Evolutionary conservation across 139 green algal species (phyloP), one percentile per base, ranked within the genome.

Genomic region (Chlamydomonas sp.): DNA sequence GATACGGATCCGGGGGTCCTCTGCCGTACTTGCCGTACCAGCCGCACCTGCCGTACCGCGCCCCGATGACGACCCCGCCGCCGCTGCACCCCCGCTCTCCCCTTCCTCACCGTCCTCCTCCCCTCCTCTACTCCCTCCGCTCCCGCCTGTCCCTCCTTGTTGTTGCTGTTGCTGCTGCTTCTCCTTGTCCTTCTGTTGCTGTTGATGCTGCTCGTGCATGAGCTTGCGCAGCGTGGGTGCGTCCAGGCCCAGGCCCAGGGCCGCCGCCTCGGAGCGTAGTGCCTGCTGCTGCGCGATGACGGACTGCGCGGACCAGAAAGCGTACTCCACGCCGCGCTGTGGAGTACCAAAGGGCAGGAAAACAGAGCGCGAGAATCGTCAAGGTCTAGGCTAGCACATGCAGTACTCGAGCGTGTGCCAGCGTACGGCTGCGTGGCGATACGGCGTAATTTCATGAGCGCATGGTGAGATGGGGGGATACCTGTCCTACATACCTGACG

Each of bases 281-380:
- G 15, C 63, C 80, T 88, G 80, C 87, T 95, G 88, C 69, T 91
- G 91, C 66, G 95, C 85, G n/a, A 89, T 87, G n/a, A 93, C 95
- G 0, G 84, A 69, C 71, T 94, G 92, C 4, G 97, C 97, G 0
- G 93, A 97, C 95, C 95, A 99, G 89, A 99, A 99, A 0, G 93
- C 91, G 85, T 96, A 98, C 17, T 92, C 72, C 14, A 96, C 17
- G 12, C 93, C 95, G 18, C 64, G 61, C 58, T 91, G 83, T 1
- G 74, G 14, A 18, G 10, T 9, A 16, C 69, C 4, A 5, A 74
- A 7, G 17, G n/a, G 71, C 9, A 9, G 71, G 3, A 10, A 20
- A 60, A 7, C 12, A n/a, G 69, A n/a, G 69, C 4, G 69, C 16
- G 31, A 49, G 31, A 49, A 49, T 49, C 31, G 31, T 49, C 31